Evolutionary conservation across 108 stramenopile genomes (phyloP).

Genomic region (Stephanodiscus triporus): DNA sequence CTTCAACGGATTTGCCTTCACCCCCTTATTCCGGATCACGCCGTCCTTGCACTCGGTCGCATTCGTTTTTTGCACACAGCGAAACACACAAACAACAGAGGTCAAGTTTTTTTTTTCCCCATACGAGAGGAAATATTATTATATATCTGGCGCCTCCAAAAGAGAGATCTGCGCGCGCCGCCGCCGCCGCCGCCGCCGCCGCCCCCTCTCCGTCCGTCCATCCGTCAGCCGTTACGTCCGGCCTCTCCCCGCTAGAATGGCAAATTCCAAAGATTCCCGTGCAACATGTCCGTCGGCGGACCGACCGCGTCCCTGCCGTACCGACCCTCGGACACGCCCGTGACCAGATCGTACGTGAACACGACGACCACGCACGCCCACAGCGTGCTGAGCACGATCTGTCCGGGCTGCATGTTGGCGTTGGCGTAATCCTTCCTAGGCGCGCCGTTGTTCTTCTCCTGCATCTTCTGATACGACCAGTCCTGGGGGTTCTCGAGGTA

Average conservation of each 20-base stretch:
- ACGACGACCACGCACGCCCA: conserved; percentile 40
- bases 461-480: conserved; percentile 44
- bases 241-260: conserved; percentile 15
- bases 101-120: too few relatives aligned
- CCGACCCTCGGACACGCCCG: conserved; percentile 43
- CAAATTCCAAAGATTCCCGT: conserved; percentile 49
- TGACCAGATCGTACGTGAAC: conserved; percentile 44
- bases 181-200: too few relatives aligned
- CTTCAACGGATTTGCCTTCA: too few relatives aligned
- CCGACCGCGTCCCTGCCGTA: conserved; percentile 25
- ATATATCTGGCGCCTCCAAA: too few relatives aligned
- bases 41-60: too few relatives aligned
- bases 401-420: conserved; percentile 42
- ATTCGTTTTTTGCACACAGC: too few relatives aligned
- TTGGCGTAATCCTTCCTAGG: conserved; percentile 44
- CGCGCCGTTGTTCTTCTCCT: conserved; percentile 26
- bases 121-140: too few relatives aligned
- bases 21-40: too few relatives aligned
- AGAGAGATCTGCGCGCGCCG: too few relatives aligned
- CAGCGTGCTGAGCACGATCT: conserved; percentile 31
- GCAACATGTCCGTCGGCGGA: conserved; percentile 31
- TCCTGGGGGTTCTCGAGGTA: conserved; percentile 64
- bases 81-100: too few relatives aligned
- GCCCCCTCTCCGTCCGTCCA: too few relatives aligned
- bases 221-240: too few relatives aligned